These are phyloP conservation scores for Calonectria leucothoes DNA, from an alignment of 2,329 filamentous ascomycete species.

Conservation along the genomic window DNA sequence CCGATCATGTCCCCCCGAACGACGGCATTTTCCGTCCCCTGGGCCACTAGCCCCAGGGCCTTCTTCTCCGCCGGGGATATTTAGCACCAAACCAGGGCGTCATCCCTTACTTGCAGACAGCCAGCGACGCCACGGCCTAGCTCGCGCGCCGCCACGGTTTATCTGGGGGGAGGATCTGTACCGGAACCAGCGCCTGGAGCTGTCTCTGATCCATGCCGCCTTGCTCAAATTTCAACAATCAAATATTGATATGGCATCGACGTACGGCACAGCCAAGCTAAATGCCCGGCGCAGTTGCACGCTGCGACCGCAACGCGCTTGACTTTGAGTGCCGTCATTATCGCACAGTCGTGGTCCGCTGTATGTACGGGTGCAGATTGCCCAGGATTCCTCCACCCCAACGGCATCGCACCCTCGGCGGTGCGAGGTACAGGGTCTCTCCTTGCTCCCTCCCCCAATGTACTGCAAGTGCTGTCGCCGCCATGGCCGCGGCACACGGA, in stretches of 20 bases:
- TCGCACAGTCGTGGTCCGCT: background rate
- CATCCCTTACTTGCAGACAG: slow-evolving; percentile 31
- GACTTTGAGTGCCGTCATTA: background rate
- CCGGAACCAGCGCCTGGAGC: slow-evolving; percentile 19
- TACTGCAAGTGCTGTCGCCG: slow-evolving; percentile 27
- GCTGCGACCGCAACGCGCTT: background rate
- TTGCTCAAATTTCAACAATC: slow-evolving; percentile 12
- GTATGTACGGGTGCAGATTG: background rate
- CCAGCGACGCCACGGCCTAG: slow-evolving; percentile 24
- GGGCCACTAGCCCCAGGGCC: slow-evolving; percentile 17
- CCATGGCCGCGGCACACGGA: slow-evolving; percentile 33
- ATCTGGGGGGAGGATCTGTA: slow-evolving; percentile 15
- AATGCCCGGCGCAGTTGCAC: background rate
- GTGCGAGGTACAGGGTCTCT: slow-evolving; percentile 23
- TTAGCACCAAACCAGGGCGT: slow-evolving; percentile 27
- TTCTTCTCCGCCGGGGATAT: slow-evolving; percentile 25
- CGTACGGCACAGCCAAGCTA: slow-evolving; percentile 3
- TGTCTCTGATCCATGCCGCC: slow-evolving; percentile 9
- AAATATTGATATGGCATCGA: background rate
- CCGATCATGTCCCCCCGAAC: slow-evolving; percentile 29
- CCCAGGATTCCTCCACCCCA: background rate
- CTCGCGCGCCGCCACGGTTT: slow-evolving; percentile 19
- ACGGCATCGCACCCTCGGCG: slow-evolving; percentile 8
- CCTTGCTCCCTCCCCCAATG: slow-evolving; percentile 24
- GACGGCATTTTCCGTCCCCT: slow-evolving; percentile 28